Evolutionary conservation across 139 green algal genomes (phyloP), one percentile per base, ranked within the genome.

Genomic region (Chlorella sp.): DNA sequence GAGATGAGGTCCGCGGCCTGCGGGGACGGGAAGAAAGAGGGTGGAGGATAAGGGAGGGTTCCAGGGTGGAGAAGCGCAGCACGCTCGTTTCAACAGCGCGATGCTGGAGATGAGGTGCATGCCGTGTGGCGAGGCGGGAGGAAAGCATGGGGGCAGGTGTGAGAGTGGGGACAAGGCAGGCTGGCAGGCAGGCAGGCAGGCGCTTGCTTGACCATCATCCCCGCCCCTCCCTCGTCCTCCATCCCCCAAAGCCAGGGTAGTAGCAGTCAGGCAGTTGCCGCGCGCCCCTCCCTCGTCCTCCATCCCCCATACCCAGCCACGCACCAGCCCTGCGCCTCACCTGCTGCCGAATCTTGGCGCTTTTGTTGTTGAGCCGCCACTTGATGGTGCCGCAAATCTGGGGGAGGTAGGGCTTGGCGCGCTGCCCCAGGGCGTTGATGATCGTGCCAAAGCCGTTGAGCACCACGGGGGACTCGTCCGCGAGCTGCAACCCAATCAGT

Each of bases 331-430:
- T 24, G 81, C 26, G n/a, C 48, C 82, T 32, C 79, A 82, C 87
- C 82, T 94, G 89, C 95, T 99, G 96, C 42, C 98, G 94, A 85
- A 99, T 96, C 91, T 98, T 98, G 81, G 98, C 96, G 68, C 86
- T 94, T 93, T 99, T 99, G 96, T 99, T 99, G 95, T 99, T 99
- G 36, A 99, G 95, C 61, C 98, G 94, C 98, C 98, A 99, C 95
- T 99, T 99, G 96, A 99, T 99, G 81, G 96, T 99, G 53, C 98
- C 98, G 93, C 95, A 98, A 86, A 99, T 99, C 95, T 99, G 98
- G 22, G 97, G 97, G 79, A 99, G 94, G 93, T 99, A 99, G 15
- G 98, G 97, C 93, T 98, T 97, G 78, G 98, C 95, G 36, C 98
- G 95, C 92, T 95, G 93, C 81, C 97, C 96, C 79, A 99, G 96